Base-by-base conservation (phyloP, 495 filamentous ascomycete species). In the Penicillium paradoxum region DNA sequence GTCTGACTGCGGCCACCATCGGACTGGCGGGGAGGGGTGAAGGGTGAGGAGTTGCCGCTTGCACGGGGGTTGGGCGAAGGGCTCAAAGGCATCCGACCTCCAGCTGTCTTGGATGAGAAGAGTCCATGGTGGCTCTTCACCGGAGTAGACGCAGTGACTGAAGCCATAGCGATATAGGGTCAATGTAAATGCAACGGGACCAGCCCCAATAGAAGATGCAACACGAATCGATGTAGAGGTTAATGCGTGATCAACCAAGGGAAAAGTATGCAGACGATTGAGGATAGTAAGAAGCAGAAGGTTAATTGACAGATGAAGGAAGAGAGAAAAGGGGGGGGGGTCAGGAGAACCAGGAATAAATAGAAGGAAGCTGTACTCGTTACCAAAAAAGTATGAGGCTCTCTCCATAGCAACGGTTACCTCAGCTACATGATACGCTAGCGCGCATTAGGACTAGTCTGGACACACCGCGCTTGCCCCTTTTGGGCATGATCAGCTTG, bases 41-140 rank as follows among this genome's bases (percentile, higher is more conserved):
- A 91, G 2, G 90, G 90, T 33, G 87, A 89, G 6, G 81, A 76
- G 62, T 81, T 69, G 52, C 79, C 79, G 53, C 71, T 73, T 19
- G 70, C 67, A 17, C 76, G 73, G 32, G 76, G 77, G 45, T 86
- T 83, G 37, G 93, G 95, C 3, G 93, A 97, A 11, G 93, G 95
- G 1, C 93, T 96, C 60, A 97, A 73, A 55, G 92, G 91, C 81
- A 95, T 90, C 45, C 95, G 89, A 63, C 91, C 90, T 67, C 91
- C 92, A 62, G 90, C 93, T 62, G 90, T 92, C 69, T 89, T 90
- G 57, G 87, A 83, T 52, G 89, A 92, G 77, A 98, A 97, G 62
- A 96, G 79, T 48, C 89, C 89, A 71, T 87, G 82, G 71, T 96
- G 92, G 79, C 86, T 91, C 80, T 95, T 96, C 67, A 92, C 77